Evolutionary conservation across 192 early-diverging fungal species (phyloP).

Genomic region (Dispira parvispora): DNA sequence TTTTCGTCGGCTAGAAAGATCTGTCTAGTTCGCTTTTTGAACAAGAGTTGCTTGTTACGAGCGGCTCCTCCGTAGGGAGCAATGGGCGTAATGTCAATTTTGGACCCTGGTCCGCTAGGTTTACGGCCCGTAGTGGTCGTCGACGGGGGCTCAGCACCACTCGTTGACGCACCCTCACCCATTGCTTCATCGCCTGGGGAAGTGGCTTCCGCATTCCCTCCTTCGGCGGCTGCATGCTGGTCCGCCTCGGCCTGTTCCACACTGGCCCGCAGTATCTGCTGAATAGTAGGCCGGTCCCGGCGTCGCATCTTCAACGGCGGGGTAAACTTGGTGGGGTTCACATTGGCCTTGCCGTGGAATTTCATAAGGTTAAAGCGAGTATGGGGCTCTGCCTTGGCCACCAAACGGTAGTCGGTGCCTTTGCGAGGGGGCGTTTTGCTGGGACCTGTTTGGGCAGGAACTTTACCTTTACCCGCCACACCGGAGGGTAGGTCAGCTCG

Average conservation of each 20-base stretch:
- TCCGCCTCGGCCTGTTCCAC: slow-evolving; percentile 28
- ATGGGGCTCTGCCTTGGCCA: slow-evolving; percentile 33
- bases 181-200: background rate
- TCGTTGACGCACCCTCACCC: background rate
- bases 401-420: slow-evolving; percentile 42
- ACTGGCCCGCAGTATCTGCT: slow-evolving; percentile 23
- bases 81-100: slow-evolving; percentile 16
- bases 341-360: slow-evolving; percentile 31
- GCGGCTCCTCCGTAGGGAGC: slow-evolving; percentile 53
- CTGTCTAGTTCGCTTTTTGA: slow-evolving; percentile 68
- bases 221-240: background rate
- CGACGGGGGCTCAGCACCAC: background rate
- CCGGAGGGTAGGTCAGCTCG: background rate
- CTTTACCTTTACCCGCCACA: background rate
- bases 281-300: slow-evolving; percentile 21
- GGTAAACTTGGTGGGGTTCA: slow-evolving; percentile 35
- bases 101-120: slow-evolving; percentile 18
- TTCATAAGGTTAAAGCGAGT: slow-evolving; percentile 46
- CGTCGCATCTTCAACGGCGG: slow-evolving; percentile 29
- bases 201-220: background rate
- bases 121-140: background rate
- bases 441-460: background rate
- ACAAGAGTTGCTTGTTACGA: slow-evolving; percentile 58
- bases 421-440: slow-evolving; percentile 13
- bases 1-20: slow-evolving; percentile 59